Percentiles rank a stretch among this genome's conserved stretches.
These are phyloP conservation scores for Acidomyces sp. DNA, from an alignment of 495 filamentous ascomycete species.

Conservation along the genomic window DNA sequence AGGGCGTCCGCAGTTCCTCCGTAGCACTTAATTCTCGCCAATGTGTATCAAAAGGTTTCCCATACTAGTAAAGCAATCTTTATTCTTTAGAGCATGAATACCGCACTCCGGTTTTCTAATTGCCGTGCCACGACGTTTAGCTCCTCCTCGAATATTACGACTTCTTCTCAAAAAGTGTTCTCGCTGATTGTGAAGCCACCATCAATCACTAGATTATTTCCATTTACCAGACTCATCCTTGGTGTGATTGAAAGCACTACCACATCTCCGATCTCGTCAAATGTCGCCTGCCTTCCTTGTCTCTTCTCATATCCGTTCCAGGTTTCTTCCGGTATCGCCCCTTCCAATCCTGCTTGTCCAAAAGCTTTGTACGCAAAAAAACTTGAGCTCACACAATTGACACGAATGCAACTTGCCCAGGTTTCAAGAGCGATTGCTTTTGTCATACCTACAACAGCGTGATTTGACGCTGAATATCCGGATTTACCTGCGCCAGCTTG, in stretches of 20 bases:
- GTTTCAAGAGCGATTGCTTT: constrained; percentile 23
- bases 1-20: no score
- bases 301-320: constrained; percentile 24
- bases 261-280: constrained; percentile 35
- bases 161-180: constrained; percentile 1
- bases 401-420: constrained; percentile 29
- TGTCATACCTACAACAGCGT: constrained; percentile 37
- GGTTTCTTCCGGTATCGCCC: neutral
- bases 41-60: no score
- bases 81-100: no score
- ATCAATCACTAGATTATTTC: constrained; percentile 18
- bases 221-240: constrained; percentile 28
- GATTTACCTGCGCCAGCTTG: constrained; percentile 26
- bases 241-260: constrained; percentile 34
- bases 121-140: no score
- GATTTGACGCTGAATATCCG: constrained; percentile 37
- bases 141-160: no score
- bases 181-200: constrained; percentile 15
- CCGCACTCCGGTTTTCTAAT: no score
- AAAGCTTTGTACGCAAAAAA: constrained; percentile 34
- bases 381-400: constrained; percentile 35
- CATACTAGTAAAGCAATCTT: no score
- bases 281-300: constrained; percentile 27
- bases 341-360: constrained; percentile 10
- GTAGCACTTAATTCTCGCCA: no score